Base-by-base conservation (phyloP, 345 rosid genomes). In the Linum lewisii region DNA sequence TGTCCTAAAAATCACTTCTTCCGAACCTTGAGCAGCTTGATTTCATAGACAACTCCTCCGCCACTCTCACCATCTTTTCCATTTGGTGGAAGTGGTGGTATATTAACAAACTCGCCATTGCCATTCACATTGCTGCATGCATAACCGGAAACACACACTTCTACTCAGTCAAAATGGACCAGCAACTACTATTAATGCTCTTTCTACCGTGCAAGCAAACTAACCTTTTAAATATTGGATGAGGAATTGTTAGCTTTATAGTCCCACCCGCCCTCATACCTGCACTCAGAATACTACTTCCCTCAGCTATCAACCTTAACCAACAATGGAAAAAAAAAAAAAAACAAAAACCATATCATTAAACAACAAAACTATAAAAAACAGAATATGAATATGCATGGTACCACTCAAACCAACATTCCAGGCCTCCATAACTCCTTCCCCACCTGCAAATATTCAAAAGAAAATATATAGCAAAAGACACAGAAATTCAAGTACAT, bases 361-460 rank as follows among this genome's bases (percentile, higher is more conserved):
- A 8, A 13, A 52, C 55, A 21, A 52, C 32, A 23, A 23, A 23
- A 23, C 1, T 14, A 52, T 20, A 14, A 52, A 5, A 52, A 52
- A 6, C 6, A 26, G 32, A 26, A n/a, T 20, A 21, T 21, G 24
- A 7, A 52, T 26, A 52, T n/a, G n/a, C 15, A n/a, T 8, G n/a
- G n/a, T 83, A 83, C 93, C 93, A 62, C 79, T 82, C 68, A 81
- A 56, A 45, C 85, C 87, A 49, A 76, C 73, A 71, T 76, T 72
- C 73, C 81, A 80, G 50, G 79, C 78, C 37, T 70, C 67, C 62
- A 71, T 61, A 53, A 79, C 83, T 10, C 70, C 69, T 51, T 56
- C 67, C 47, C 20, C 63, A 56, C 88, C 87, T 81, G 74, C 64
- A 60, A 24, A 65, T 44, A 38, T 53, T 26, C 52, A 22, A 55